Evolutionary conservation across 129 eudicot genomes (phyloP).

Genomic region (Deinandra increscens): DNA sequence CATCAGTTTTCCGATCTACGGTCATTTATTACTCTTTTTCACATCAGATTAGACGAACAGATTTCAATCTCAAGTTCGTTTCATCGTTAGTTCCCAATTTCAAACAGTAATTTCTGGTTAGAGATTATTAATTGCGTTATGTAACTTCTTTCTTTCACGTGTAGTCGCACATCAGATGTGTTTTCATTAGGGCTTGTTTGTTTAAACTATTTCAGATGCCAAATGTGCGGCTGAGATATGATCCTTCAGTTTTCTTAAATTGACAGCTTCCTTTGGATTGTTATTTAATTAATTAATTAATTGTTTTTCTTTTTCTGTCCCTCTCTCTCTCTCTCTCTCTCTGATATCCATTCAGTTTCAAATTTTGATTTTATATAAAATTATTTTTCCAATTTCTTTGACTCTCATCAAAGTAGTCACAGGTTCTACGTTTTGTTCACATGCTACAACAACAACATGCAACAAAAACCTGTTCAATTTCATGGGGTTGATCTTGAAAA

Average conservation of each 20-base stretch:
- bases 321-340: slow-evolving; percentile 24
- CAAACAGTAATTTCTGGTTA: slow-evolving; percentile 5
- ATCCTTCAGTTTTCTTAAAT: slow-evolving; percentile 9
- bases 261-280: slow-evolving; percentile 18
- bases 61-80: background rate
- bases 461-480: background rate
- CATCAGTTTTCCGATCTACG: background rate
- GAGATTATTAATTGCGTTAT: slow-evolving; percentile 10
- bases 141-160: background rate
- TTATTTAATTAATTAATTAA: background rate
- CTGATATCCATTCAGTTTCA: slow-evolving; percentile 28
- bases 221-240: slow-evolving; percentile 39
- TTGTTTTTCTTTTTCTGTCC: background rate
- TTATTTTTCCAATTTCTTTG: slow-evolving; percentile 13
- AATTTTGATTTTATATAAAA: background rate
- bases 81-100: background rate
- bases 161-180: slow-evolving; percentile 16
- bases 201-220: slow-evolving; percentile 17
- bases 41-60: background rate
- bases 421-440: slow-evolving; percentile 25
- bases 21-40: background rate
- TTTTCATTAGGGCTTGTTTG: background rate
- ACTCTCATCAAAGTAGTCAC: slow-evolving; percentile 24
- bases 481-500: slow-evolving; percentile 19
- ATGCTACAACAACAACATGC: slow-evolving; percentile 7